Evolutionary conservation across 2,329 filamentous ascomycete genomes (phyloP), one percentile per base, ranked within the genome.

Genomic region (Rutstroemia sp.): DNA sequence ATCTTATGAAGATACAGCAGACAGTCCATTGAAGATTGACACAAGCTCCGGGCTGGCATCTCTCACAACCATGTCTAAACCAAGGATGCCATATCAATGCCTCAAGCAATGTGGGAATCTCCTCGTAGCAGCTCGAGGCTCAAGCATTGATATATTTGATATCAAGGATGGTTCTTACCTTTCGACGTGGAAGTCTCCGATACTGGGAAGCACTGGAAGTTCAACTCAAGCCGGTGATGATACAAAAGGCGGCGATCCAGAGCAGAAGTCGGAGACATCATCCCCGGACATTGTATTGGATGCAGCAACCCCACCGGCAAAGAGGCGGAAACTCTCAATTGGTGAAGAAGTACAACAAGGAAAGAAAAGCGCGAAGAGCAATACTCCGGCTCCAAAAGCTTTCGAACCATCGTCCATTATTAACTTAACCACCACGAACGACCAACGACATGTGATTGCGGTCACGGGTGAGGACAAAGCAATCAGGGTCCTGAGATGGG

Each of bases 391-490:
- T 19, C 10, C 58, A 2, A 65, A 58, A 42, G 68, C 72, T n/a
- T 71, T 73, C 2, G 80, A 84, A 54, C 70, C 75, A 58, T 80
- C 86, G 5, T 83, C 86, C 65, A 80, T 96, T 54, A 86, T 85
- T 57, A 81, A 86, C 60, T 69, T 96, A 61, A 75, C 80, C 21
- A 73, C 80, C 27, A 86, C 89, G 0, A 70, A 75, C 14, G 77
- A 88, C 62, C 82, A 84, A 14, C 76, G 80, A 44, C 76, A 95
- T 72, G 70, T 95, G 19, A 75, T 96, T 44, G 88, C 84, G 21
- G 82, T 95, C 30, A 95, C 91, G 8, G 86, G 82, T n/a, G 89
- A 95, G 66, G 94, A 97, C 75, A 99, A 99, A 75, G 84, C 81
- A 50, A 78, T 99, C 42, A 88, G 89, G 70, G 89, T 96, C 0